Base-by-base conservation (phyloP, 2,329 filamentous ascomycete species). In the Scedosporium minutisporum region DNA sequence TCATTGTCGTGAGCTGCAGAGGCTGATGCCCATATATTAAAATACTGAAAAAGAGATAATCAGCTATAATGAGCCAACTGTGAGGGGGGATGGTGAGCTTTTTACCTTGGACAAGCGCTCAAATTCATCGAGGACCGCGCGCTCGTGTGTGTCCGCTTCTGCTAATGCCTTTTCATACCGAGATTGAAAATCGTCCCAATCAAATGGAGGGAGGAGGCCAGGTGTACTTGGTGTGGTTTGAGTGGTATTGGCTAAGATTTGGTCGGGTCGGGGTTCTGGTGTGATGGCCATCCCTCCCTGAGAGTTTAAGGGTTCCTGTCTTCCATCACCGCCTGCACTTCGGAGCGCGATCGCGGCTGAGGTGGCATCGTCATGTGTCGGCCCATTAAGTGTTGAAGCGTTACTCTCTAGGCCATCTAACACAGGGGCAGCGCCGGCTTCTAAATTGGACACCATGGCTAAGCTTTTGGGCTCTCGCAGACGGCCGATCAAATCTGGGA, bases 141-240 rank as follows among this genome's bases (percentile, higher is more conserved):
- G 79, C 70, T 96, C 91, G 2, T 85, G 76, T 2, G 78, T 77
- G 60, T 86, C 82, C 41, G 87, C 83, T 48, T 86, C 79, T 14
- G 78, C 74, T 68, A 96, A 82, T 18, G 85, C 85, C 61, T 82
- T 76, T 64, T 87, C 80, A 68, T 92, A 96, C 51, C 85, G 83
- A 1, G 77, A 71, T 72, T 92, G 82, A 38, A 96, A 87, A n/a
- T 87, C 82, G 2, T 87, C 78, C 92, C 92, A 96, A 73, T 93
- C 85, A 69, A 90, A 91, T 0, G 69, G 75, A 62, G 64, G 51
- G n/a, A 66, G 61, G 6, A 61, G 55, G n/a, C 62, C 63, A 0
- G 82, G 80, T 1, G 82, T 82, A 68, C 76, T 77, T n/a, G 80
- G 79, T 10, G 78, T 75, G 57, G 41, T 58, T 57, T 25, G 65